Evolutionary conservation across 108 stramenopile genomes (phyloP), one percentile per base, ranked within the genome.

Genomic region (Nannochloropsis gaditana): DNA sequence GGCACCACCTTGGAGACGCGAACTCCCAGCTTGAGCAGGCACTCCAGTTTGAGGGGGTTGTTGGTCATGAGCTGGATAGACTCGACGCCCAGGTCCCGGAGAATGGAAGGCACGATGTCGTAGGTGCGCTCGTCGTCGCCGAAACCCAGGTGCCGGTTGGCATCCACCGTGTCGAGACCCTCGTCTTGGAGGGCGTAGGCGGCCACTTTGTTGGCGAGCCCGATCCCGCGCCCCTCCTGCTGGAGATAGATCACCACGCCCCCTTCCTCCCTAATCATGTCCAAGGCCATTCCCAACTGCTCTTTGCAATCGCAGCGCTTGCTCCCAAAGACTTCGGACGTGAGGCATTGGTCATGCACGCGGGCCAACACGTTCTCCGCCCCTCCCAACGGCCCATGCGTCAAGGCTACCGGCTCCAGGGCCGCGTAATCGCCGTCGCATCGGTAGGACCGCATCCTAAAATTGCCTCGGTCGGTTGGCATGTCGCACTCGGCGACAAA

Each of bases 101-200:
- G 86, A 85, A 97, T 93, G 45, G 91, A 90, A 9, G 94, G 95
- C 19, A 97, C 93, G 43, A 94, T 88, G 10, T 85, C 90, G 47
- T 93, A 93, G 44, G 89, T 84, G 21, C 92, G 83, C n/a, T 91
- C 87, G 85, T 99, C 99, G 87, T 97, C 97, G 3, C 94, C 93
- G 59, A 98, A 95, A n/a, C 99, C 99, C 47, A 98, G 91, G 82
- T 94, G 94, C 44, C 94, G 92, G 87, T 99, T 99, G 83, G 97
- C 99, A 85, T 99, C 99, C 31, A 99, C 97, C 9, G 99, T 99
- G 88, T 99, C 99, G 87, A 95, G 85, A 3, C 97, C 97, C 9
- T 43, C 81, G 83, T 98, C 99, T 90, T 99, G 96, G 2, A 89
- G 88, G 1, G 81, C 88, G 89, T 99, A 99, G 15, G 99, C 99